Conservation (phyloP, 2,329 filamentous ascomycete genomes). For the Hirsutella thompsonii region DNA sequence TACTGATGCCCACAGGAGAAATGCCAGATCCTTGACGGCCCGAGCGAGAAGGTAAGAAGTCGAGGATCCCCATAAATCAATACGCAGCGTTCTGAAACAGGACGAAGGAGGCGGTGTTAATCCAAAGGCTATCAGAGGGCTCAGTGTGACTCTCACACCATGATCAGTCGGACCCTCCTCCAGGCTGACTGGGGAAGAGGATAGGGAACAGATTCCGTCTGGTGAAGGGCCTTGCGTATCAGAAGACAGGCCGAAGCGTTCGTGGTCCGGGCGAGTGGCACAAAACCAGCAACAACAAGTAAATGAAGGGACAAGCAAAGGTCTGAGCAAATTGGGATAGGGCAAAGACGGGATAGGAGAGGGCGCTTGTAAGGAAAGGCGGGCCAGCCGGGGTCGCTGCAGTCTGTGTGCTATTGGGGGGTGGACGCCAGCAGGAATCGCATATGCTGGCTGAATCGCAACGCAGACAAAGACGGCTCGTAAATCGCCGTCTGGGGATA, state of each 20-base stretch:
- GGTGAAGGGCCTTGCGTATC: constrained; percentile 7
- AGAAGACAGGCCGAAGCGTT: constrained; percentile 9
- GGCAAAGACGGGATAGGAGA: background rate
- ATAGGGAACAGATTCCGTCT: constrained; percentile 2
- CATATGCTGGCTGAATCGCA: no score
- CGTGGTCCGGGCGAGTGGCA: constrained; percentile 2
- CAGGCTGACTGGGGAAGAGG: background rate
- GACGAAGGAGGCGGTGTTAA: constrained; percentile 5
- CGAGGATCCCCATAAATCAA: constrained; percentile 5
- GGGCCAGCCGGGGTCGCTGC: background rate
- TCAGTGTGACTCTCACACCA: background rate
- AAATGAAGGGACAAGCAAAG: background rate
- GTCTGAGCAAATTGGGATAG: background rate
- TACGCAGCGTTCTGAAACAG: constrained; percentile 9
- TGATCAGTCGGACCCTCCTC: background rate
- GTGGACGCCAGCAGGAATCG: no score
- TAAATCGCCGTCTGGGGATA: no score
- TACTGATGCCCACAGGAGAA: constrained; percentile 2
- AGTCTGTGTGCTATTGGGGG: background rate
- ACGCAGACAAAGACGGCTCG: no score
- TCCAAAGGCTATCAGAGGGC: background rate
- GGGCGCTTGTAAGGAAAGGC: background rate
- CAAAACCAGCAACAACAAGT: constrained; percentile 1
- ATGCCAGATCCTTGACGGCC: constrained; percentile 8
- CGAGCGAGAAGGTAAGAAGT: constrained; percentile 6